Conservation (phyloP, 2,329 filamentous ascomycete species). For the Scedosporium boydii region DNA sequence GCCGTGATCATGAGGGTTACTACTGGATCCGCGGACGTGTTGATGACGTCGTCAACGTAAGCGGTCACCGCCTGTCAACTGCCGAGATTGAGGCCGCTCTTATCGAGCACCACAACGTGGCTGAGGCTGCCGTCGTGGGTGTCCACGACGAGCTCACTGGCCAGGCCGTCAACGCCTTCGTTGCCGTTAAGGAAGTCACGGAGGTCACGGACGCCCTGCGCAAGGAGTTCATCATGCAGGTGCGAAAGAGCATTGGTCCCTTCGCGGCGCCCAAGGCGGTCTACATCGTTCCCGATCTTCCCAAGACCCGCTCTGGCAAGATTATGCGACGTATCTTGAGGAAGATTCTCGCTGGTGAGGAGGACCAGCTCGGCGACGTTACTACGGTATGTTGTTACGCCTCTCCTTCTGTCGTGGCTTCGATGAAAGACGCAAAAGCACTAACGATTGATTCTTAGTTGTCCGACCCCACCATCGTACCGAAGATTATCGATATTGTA, state of each 20-base stretch:
- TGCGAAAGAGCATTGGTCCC: conserved; percentile 93
- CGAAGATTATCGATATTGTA: conserved; percentile 78
- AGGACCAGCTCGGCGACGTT: conserved; percentile 90
- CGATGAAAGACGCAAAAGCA: background rate
- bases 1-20: conserved; percentile 94
- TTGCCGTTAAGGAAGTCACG: conserved; percentile 82
- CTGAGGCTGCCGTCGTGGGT: conserved; percentile 91
- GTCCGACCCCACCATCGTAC: conserved; percentile 80
- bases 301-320: conserved; percentile 96
- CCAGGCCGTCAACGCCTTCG: conserved; percentile 95
- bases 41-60: conserved; percentile 97
- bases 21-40: conserved; percentile 99
- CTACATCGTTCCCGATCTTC: conserved; percentile 83
- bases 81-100: conserved; percentile 97
- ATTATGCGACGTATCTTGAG: conserved; percentile 96
- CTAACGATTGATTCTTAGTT: conserved; percentile 41
- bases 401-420: background rate
- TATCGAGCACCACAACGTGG: conserved; percentile 81
- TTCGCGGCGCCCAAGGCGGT: conserved; percentile 95
- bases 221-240: conserved; percentile 90
- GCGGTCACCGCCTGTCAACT: conserved; percentile 89
- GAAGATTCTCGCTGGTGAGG: conserved; percentile 95
- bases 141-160: conserved; percentile 89
- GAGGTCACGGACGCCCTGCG: conserved; percentile 70
- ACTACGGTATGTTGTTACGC: conserved; percentile 60